phyloP scores from a whole-genome alignment of 2,329 filamentous ascomycete species.

The Orbilia brochopaga region DNA sequence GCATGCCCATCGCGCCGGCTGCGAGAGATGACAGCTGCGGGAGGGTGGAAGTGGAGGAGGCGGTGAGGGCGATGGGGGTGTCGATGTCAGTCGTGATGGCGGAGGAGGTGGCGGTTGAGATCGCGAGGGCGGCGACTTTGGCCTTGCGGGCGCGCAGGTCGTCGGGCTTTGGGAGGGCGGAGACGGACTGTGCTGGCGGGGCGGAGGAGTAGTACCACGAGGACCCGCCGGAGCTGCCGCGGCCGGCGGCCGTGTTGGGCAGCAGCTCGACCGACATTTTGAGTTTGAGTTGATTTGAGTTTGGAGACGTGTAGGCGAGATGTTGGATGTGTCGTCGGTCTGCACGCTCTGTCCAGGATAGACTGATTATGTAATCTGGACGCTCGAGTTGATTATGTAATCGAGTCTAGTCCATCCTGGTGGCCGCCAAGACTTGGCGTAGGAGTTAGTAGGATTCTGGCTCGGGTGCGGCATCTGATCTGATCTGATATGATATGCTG shows the following conservation, averaged over 20 bases:
- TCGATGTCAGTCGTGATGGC: not conserved
- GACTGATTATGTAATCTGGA: not conserved
- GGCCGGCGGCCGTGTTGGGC: conserved; percentile 36
- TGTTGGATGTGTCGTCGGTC: not conserved
- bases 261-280: conserved; percentile 42
- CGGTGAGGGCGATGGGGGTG: not conserved
- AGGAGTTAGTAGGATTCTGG: too few species aligned
- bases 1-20: not conserved
- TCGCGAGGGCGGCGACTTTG: conserved; percentile 20
- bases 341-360: not conserved
- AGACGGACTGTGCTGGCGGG: conserved; percentile 49
- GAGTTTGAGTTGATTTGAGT: not conserved
- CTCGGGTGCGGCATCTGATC: too few species aligned
- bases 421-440: too few species aligned
- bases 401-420: too few species aligned
- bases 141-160: conserved; percentile 43
- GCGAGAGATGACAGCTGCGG: not conserved
- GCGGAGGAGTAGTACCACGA: conserved; percentile 50
- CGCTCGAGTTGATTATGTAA: too few species aligned
- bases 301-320: not conserved
- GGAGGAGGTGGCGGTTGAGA: not conserved
- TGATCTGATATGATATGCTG: too few species aligned
- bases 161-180: conserved; percentile 49
- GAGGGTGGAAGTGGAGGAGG: not conserved
- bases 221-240: conserved; percentile 42